phyloP scores from a whole-genome alignment of 257 asterid genomes.

The Prunella vulgaris region DNA sequence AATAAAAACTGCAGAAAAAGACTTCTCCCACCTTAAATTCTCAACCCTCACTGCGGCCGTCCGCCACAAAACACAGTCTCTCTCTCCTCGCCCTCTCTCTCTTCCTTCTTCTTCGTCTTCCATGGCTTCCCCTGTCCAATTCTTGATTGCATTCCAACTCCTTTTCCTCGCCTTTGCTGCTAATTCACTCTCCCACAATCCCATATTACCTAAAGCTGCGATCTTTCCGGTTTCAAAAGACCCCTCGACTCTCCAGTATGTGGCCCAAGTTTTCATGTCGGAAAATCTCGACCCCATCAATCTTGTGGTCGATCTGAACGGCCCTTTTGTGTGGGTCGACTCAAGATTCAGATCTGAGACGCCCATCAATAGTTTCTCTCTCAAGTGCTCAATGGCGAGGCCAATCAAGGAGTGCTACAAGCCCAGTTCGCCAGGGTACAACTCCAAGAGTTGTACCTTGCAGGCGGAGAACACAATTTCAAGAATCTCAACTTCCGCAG shows the following conservation, averaged over 20 bases:
- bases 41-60: conserved; percentile 35
- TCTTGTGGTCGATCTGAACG: conserved; percentile 55
- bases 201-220: conserved; percentile 59
- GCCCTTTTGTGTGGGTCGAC: conserved; percentile 54
- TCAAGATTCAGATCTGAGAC: conserved; percentile 16
- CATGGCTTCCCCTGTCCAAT: conserved; percentile 34
- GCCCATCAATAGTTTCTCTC: conserved; percentile 43
- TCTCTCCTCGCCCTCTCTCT: conserved; percentile 5
- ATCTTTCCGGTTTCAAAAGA: conserved; percentile 54
- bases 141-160: conserved; percentile 23
- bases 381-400: conserved; percentile 61
- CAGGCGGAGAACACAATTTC: conserved; percentile 52
- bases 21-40: conserved; percentile 26
- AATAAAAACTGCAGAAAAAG: neutral
- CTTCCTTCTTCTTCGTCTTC: neutral
- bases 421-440: conserved; percentile 14
- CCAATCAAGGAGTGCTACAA: conserved; percentile 26
- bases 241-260: conserved; percentile 48
- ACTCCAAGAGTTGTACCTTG: conserved; percentile 42
- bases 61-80: conserved; percentile 35
- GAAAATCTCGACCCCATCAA: conserved; percentile 28
- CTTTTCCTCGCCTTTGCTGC: conserved; percentile 11
- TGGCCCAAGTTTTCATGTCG: conserved; percentile 42
- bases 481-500: conserved; percentile 35
- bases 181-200: conserved; percentile 35